Percentiles rank a stretch among this genome's conserved stretches.
These are phyloP conservation scores for Beauveria scarabaeidicola DNA, from an alignment of 2,329 filamentous ascomycete species.

Conservation along the genomic window DNA sequence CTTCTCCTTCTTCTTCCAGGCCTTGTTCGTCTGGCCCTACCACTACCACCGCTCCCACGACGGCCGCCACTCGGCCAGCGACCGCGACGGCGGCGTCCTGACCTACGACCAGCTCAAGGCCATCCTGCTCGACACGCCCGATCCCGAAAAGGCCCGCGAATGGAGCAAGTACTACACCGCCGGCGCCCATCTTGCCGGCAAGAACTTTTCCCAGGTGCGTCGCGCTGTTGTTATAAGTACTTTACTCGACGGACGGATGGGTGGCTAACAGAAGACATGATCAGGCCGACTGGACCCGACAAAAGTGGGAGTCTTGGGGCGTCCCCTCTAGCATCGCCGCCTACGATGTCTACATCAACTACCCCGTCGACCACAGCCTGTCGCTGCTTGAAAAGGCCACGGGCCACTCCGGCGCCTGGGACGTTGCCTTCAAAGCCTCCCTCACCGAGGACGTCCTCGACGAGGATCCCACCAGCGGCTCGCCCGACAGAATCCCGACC, in stretches of 20 bases:
- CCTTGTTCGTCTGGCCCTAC: slow-evolving; percentile 33
- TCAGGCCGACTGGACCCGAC: slow-evolving; percentile 63
- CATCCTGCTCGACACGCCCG: slow-evolving; percentile 52
- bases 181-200: slow-evolving; percentile 67
- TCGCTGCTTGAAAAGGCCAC: slow-evolving; percentile 50
- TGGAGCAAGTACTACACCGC: slow-evolving; percentile 74
- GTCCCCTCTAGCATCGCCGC: slow-evolving; percentile 54
- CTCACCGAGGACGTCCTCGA: slow-evolving; percentile 77
- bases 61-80: slow-evolving; percentile 20
- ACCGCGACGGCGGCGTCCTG: slow-evolving; percentile 20
- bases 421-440: slow-evolving; percentile 67
- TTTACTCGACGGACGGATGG: neutral
- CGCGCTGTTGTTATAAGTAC: neutral
- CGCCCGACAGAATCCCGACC: slow-evolving; percentile 67
- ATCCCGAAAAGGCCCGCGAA: slow-evolving; percentile 49
- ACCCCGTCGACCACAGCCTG: slow-evolving; percentile 62
- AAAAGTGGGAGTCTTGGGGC: slow-evolving; percentile 66
- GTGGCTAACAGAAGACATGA: neutral
- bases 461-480: slow-evolving; percentile 69
- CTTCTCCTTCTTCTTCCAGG: slow-evolving; percentile 39
- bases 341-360: slow-evolving; percentile 74
- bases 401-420: slow-evolving; percentile 36
- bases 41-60: slow-evolving; percentile 26
- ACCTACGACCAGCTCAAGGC: slow-evolving; percentile 43
- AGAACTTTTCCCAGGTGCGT: slow-evolving; percentile 61